A percentile compares a stretch with the other conserved stretches of the same genome.
Conservation (phyloP, 441 rosid genomes). For the Jatropha multifida region DNA sequence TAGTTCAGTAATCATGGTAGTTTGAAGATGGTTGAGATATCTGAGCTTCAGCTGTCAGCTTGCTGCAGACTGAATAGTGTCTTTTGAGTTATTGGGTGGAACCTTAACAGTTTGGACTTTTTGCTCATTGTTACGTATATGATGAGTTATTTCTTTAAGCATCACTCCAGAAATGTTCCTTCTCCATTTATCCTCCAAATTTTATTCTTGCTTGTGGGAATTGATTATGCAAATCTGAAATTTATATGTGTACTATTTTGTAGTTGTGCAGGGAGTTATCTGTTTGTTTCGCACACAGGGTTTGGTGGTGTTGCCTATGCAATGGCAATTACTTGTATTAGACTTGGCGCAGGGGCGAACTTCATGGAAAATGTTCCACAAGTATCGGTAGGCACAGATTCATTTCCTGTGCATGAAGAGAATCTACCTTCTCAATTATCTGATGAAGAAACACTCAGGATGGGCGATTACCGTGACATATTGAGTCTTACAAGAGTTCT, state of each 20-base stretch:
- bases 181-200: neutral
- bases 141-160: neutral
- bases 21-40: constrained; percentile 9
- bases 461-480: constrained; percentile 98
- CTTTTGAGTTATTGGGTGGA: neutral
- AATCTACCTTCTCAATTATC: constrained; percentile 50
- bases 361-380: constrained; percentile 31
- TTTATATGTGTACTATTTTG: neutral
- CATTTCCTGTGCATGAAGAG: constrained; percentile 38
- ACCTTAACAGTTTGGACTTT: constrained; percentile 1
- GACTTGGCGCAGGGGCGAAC: constrained; percentile 61
- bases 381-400: constrained; percentile 30
- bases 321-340: constrained; percentile 85
- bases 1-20: neutral
- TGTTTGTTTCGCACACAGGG: constrained; percentile 92
- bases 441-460: constrained; percentile 73
- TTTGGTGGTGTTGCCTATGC: constrained; percentile 96
- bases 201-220: neutral
- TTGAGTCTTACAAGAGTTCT: constrained; percentile 96
- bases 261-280: constrained; percentile 75
- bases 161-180: neutral
- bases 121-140: neutral
- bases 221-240: constrained; percentile 9
- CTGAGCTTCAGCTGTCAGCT: constrained; percentile 7
- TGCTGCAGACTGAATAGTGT: neutral